Conservation (phyloP, 176 grass and related monocot genomes). For the Cymbopogon citratus region DNA sequence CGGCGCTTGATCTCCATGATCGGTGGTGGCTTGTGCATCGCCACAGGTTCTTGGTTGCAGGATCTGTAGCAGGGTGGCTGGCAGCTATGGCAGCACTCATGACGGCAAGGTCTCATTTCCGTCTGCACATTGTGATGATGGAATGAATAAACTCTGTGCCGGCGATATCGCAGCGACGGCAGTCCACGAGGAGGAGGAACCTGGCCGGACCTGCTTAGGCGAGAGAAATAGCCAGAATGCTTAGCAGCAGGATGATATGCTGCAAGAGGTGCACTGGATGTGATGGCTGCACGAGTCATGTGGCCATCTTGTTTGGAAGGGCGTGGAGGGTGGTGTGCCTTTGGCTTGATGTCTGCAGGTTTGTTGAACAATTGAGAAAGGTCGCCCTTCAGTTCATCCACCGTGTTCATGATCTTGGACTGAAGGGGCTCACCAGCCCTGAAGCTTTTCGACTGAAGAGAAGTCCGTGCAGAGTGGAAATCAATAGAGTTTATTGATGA, state of each 20-base stretch:
- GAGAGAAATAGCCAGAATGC: conserved; percentile 24
- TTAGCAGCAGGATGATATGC: conserved; percentile 27
- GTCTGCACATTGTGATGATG: conserved; percentile 1
- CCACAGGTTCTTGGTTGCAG: conserved; percentile 20
- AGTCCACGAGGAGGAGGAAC: conserved; percentile 15
- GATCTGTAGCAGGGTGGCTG: conserved; percentile 28
- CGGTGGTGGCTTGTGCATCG: not conserved
- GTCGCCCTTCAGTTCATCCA: conserved; percentile 61
- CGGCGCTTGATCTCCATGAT: conserved; percentile 25
- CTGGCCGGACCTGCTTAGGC: conserved; percentile 31
- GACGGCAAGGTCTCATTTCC: conserved; percentile 22
- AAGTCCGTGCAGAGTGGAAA: conserved; percentile 52
- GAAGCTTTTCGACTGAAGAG: conserved; percentile 38
- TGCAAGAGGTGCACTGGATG: conserved; percentile 32
- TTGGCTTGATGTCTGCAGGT: conserved; percentile 38
- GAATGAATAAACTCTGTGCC: conserved; percentile 3
- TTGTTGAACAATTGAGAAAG: conserved; percentile 61
- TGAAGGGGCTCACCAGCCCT: conserved; percentile 37
- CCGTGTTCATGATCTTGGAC: conserved; percentile 65
- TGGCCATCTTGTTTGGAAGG: conserved; percentile 13
- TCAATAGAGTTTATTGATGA: conserved; percentile 24
- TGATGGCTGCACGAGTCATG: not conserved
- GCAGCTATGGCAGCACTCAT: conserved; percentile 40
- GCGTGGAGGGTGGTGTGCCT: not conserved
- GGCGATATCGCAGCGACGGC: conserved; percentile 14